These are phyloP conservation scores for Penicillium verhagenii DNA, from an alignment of 495 filamentous ascomycete genomes.

Conservation along the genomic window DNA sequence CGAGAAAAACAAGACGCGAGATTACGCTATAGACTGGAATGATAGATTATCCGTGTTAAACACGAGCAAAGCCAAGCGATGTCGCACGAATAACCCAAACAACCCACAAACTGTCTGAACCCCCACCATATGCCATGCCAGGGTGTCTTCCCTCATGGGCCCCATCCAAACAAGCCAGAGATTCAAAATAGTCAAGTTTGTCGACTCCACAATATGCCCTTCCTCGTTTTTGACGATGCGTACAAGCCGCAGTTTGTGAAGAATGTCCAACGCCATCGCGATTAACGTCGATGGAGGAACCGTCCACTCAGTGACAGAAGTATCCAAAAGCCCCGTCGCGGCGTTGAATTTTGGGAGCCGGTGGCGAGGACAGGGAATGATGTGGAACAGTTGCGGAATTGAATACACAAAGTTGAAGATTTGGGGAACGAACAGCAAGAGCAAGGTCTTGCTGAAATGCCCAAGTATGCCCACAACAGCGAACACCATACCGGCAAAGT, in stretches of 20 bases:
- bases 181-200: constrained; percentile 92
- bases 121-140: constrained; percentile 70
- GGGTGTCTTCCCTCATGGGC: constrained; percentile 80
- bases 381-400: constrained; percentile 79
- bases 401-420: constrained; percentile 97
- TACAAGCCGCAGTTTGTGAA: constrained; percentile 64
- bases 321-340: constrained; percentile 77
- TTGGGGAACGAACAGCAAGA: constrained; percentile 88
- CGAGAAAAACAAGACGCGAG: no score
- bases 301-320: constrained; percentile 77
- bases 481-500: constrained; percentile 98
- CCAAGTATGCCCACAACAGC: constrained; percentile 94
- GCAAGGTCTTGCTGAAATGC: constrained; percentile 96
- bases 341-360: constrained; percentile 85
- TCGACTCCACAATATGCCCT: constrained; percentile 72
- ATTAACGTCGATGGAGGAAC: constrained; percentile 64
- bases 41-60: constrained; percentile 80
- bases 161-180: constrained; percentile 96
- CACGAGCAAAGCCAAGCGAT: constrained; percentile 77
- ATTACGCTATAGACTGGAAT: constrained; percentile 32
- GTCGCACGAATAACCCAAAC: constrained; percentile 80
- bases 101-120: constrained; percentile 74
- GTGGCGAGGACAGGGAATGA: constrained; percentile 91
- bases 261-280: constrained; percentile 56
- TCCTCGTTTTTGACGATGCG: constrained; percentile 61